Evolutionary conservation across 2,329 filamentous ascomycete genomes (phyloP), one percentile per base, ranked within the genome.

Genomic region (Ceratocystis ficicola): DNA sequence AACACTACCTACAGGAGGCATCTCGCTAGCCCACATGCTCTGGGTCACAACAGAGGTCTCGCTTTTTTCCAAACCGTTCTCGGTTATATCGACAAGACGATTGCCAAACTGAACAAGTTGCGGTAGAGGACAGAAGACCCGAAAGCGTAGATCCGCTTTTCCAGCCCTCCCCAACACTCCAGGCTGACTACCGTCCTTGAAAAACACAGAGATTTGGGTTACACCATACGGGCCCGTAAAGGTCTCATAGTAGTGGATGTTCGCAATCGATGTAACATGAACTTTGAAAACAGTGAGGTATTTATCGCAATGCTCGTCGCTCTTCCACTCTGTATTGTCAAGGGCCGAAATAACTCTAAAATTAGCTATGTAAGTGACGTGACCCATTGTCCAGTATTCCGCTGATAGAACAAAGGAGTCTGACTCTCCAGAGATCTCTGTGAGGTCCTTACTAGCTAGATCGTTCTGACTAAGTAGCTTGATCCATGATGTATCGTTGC

Each of bases 31-130:
- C 61, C 61, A 63, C 10, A 63, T 20, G 3, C 41, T 63, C 22
- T 63, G 61, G 10, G 41, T 41, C 2, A 63, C 61, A 2, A n/a
- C 12, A 8, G 7, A 3, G 15, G 17, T 25, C 2, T 48, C 10
- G 22, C 28, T 30, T 2, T 12, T 7, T n/a, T 63, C 20, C 2
- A 5, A 25, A 44, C n/a, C 25, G 2, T 15, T 10, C 41, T 36
- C 15, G 17, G 61, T 48, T 15, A 63, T 20, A n/a, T 63, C 61
- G 12, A 63, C 41, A 30, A 63, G 17, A 15, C 61, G 61, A 7
- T 28, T 15, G 7, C 44, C 61, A 20, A 48, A 63, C 10, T 46
- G 41, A 7, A 22, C 25, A 15, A 50, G 25, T 12, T 22, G 30
- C 15, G 46, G 12, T 20, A 46, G 8, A 25, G 25, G 25, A 1